Evolutionary conservation across 176 grass and related monocot genomes (phyloP), one percentile per base, ranked within the genome.

Genomic region (barley (Hordeum vulgare)): DNA sequence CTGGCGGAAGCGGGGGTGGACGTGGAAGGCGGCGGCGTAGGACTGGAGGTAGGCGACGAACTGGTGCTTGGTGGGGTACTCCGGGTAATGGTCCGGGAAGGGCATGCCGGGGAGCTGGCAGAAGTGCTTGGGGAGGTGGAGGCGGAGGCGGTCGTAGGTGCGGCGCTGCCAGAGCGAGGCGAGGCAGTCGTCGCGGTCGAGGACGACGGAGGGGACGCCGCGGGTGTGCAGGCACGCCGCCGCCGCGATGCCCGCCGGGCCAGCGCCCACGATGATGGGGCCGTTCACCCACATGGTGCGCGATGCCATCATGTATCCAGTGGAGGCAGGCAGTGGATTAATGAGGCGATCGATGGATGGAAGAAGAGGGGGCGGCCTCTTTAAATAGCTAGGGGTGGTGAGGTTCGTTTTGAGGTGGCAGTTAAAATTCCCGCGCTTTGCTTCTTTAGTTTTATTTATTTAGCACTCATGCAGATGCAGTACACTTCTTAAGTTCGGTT

Each of bases 111-210:
- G 85, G 68, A 87, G 85, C 79, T 80, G 13, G 78, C 78, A 87
- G 78, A 81, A 75, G 5, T 65, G 27, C 71, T 66, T 81, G 21
- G 85, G 79, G 1, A 87, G 85, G 79, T 87, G 85, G 59, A 87
- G 85, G 60, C 78, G 34, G 57, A 87, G 78, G 34, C 85, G 85
- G 78, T 87, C 85, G 84, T 86, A 80, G 57, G 84, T 72, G 51
- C 60, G 77, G 18, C 27, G 75, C 68, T 65, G 84, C 84, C 84
- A 86, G 2, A 86, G 76, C 35, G 77, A 86, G 23, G 75, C 84
- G 35, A 86, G 37, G 68, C 84, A 81, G 13, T 71, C 62, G 25
- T 40, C 75, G 25, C 84, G 84, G 8, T 86, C 84, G 4, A 86
- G 84, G 0, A 81, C 41, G 12, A 80, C 62, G 15, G 75, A 61